A percentile compares a stretch with the other conserved stretches of the same genome.
These are phyloP conservation scores for Agroathelia rolfsii DNA, from an alignment of 1,284 basidiomycete species.

Conservation along the genomic window DNA sequence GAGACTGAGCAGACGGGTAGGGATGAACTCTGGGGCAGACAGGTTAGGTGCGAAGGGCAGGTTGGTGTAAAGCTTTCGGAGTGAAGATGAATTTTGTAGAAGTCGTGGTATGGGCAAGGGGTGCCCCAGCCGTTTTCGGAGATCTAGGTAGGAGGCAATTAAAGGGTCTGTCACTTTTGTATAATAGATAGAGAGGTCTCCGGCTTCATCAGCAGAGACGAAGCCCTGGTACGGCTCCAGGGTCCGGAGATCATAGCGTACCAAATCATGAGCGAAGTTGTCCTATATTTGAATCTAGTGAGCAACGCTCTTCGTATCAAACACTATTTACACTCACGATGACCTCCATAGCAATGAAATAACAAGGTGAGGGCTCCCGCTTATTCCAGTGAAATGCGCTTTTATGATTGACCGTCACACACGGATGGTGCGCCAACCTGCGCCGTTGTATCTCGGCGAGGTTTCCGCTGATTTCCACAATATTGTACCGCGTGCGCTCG, in stretches of 20 bases:
- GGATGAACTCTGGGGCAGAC: slow-evolving; percentile 83
- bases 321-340: slow-evolving; percentile 47
- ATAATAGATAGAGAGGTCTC: slow-evolving; percentile 84
- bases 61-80: slow-evolving; percentile 53
- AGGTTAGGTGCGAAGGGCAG: slow-evolving; percentile 91
- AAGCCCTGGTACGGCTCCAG: slow-evolving; percentile 79
- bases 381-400: slow-evolving; percentile 86
- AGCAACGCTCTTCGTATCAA: slow-evolving; percentile 5
- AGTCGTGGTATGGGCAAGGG: slow-evolving; percentile 47
- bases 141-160: slow-evolving; percentile 61
- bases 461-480: slow-evolving; percentile 86
- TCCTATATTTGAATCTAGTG: slow-evolving; percentile 44
- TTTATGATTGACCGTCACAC: slow-evolving; percentile 67
- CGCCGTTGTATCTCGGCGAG: slow-evolving; percentile 64
- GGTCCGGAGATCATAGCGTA: slow-evolving; percentile 79
- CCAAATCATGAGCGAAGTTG: slow-evolving; percentile 94
- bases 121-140: slow-evolving; percentile 49
- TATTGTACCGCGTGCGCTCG: slow-evolving; percentile 80
- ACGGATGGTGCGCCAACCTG: slow-evolving; percentile 37
- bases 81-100: slow-evolving; percentile 39
- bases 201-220: slow-evolving; percentile 72
- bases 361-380: slow-evolving; percentile 77
- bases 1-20: slow-evolving; percentile 85
- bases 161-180: slow-evolving; percentile 81
- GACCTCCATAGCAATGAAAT: slow-evolving; percentile 91